These are phyloP conservation scores for Blastomyces silverae DNA, from an alignment of 2,329 filamentous ascomycete genomes.

Conservation along the genomic window DNA sequence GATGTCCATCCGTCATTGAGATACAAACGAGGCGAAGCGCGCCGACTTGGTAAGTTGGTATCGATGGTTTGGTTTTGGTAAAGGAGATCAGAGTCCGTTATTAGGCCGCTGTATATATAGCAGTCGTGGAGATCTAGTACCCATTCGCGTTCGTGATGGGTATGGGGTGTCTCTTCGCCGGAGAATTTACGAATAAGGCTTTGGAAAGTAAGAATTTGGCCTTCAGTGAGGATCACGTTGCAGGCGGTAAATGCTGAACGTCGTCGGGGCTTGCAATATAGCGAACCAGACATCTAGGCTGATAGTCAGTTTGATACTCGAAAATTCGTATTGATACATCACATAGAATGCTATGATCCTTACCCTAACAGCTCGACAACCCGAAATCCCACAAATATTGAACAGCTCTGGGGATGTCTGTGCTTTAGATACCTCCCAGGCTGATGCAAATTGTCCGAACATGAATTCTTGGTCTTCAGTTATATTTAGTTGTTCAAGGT, in stretches of 20 bases:
- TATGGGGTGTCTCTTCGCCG: constrained; percentile 52
- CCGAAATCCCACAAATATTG: constrained; percentile 60
- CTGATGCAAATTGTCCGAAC: constrained; percentile 59
- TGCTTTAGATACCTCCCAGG: constrained; percentile 61
- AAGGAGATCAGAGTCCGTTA: constrained; percentile 56
- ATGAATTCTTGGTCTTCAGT: constrained; percentile 60
- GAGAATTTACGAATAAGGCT: constrained; percentile 50
- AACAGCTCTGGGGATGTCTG: constrained; percentile 59
- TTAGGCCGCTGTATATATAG: constrained; percentile 59
- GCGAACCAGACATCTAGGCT: constrained; percentile 49
- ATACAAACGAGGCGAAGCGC: constrained; percentile 55
- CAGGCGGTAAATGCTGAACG: constrained; percentile 56
- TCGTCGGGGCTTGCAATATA: constrained; percentile 59
- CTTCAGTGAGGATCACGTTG: constrained; percentile 54
- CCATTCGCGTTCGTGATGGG: constrained; percentile 56
- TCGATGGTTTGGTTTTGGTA: constrained; percentile 61
- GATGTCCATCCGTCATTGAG: constrained; percentile 56
- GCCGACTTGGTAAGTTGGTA: constrained; percentile 53
- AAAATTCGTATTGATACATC: background rate
- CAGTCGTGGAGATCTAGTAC: constrained; percentile 56
- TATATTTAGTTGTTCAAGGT: constrained; percentile 54
- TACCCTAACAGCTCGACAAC: constrained; percentile 54
- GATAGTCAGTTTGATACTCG: background rate
- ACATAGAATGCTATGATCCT: constrained; percentile 4
- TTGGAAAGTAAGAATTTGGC: constrained; percentile 57